Base-by-base conservation (phyloP, 2,329 filamentous ascomycete genomes). In the Pseudogymnoascus sp. region DNA sequence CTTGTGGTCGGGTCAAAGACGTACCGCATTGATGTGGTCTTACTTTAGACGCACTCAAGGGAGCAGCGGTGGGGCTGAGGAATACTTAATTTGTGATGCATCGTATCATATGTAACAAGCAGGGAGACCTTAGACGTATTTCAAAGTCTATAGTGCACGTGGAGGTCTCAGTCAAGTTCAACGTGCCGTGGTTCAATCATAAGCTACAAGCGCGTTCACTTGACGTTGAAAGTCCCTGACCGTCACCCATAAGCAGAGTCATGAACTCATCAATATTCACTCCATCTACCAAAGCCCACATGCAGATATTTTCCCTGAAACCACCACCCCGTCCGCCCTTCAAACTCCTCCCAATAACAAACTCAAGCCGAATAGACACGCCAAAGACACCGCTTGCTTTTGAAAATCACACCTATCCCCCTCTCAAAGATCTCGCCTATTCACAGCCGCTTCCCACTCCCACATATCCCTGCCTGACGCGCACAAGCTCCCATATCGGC, bases 401-500 rank as follows among this genome's bases (percentile, higher is more conserved):
- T 55, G 45, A 25, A 55, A 16, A 35, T 35, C 8, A 45, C 18
- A 55, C 8, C 8, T 33, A 5, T 14, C 49, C 21, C 12, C 2
- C 9, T 11, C 28, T 55, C 16, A 55, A 35, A 55, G 49, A 21
- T 55, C 49, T 21, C 28, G 49, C 23, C 28, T 55, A 28, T 16
- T n/a, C 49, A 35, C 28, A 55, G 49, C 28, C 49, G 28, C 49
- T 35, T 55, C 60, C 61, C 65, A 63, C 58, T 37, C 59, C 63
- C 45, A 63, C 60, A 21, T 40, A 61, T 49, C 59, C 61, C 59
- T 25, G 31, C 21, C 59, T 33, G 63, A 35, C 49, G 49, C 62
- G 58, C 76, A 78, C 12, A 78, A 64, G 8, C 66, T 67, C 4
- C 69, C 72, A 61, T 73, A 65, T 67, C 72, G 72, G 68, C 78